Evolutionary conservation across 345 rosid genomes (phyloP).

Genomic region (Sonneratia caseolaris): DNA sequence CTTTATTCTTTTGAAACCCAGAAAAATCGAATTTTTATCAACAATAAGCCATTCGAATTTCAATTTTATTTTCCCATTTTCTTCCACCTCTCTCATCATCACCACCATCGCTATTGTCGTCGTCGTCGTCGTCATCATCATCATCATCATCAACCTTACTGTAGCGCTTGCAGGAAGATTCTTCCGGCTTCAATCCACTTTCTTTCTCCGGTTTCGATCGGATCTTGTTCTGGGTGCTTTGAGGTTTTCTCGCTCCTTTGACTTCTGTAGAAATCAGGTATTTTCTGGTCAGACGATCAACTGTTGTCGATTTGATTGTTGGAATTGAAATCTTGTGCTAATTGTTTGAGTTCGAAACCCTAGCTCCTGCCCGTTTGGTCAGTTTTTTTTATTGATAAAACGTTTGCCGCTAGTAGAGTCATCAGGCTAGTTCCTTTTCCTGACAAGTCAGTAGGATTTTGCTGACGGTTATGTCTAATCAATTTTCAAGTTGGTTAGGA

Average conservation of each 20-base stretch:
- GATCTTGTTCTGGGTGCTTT: conserved; percentile 6
- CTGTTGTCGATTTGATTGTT: not conserved
- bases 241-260: conserved; percentile 1
- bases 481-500: no score
- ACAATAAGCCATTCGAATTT: not conserved
- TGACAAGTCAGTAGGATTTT: no score
- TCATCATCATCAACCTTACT: conserved; percentile 16
- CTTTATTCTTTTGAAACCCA: not conserved
- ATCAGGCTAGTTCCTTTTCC: no score
- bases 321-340: conserved; percentile 8
- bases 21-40: conserved; percentile 6
- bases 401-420: no score
- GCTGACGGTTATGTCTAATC: no score
- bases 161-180: conserved; percentile 42
- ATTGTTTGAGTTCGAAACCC: not conserved
- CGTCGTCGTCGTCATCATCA: no score
- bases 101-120: not conserved
- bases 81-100: conserved; percentile 9
- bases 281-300: conserved; percentile 6
- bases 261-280: conserved; percentile 3
- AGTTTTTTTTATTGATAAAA: no score
- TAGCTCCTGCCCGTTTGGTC: not conserved
- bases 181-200: conserved; percentile 18
- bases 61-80: conserved; percentile 7
- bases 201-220: conserved; percentile 1